A percentile compares a stretch with the other conserved stretches of the same genome.
These are phyloP conservation scores for Aspergillus sp. DNA, from an alignment of 2,329 filamentous ascomycete species.

Conservation along the genomic window DNA sequence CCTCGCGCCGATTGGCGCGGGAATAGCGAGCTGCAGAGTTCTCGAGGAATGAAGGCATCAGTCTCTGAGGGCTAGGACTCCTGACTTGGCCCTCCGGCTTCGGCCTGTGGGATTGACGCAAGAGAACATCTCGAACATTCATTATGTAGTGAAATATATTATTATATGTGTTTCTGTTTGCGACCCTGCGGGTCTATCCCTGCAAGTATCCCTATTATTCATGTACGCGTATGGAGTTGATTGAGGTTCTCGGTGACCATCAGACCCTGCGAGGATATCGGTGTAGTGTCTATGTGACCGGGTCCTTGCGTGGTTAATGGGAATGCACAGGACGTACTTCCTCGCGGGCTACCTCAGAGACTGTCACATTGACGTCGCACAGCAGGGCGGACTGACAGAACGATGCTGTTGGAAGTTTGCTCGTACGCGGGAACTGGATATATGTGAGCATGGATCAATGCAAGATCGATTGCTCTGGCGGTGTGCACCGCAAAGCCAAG, in stretches of 20 bases:
- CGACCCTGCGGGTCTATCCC: not conserved
- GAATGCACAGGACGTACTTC: not conserved
- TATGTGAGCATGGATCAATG: not conserved
- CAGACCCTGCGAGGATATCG: not conserved
- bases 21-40: conserved; percentile 15
- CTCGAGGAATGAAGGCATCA: conserved; percentile 37
- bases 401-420: not conserved
- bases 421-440: not conserved
- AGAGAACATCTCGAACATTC: conserved; percentile 41
- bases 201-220: not conserved
- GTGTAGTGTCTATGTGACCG: not conserved
- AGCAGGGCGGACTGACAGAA: not conserved
- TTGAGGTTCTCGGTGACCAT: not conserved
- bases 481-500: not conserved
- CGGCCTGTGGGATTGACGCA: conserved; percentile 34
- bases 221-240: not conserved
- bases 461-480: not conserved
- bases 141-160: conserved; percentile 2
- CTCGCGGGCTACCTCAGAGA: not conserved
- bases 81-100: conserved; percentile 14
- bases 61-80: conserved; percentile 25
- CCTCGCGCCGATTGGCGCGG: conserved; percentile 14
- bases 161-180: not conserved
- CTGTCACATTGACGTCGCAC: conserved; percentile 6
- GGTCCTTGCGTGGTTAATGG: not conserved